A percentile compares a stretch with the other conserved stretches of the same genome.
Conservation (phyloP, 2,329 filamentous ascomycete genomes). For the Blumeriella jaapii region DNA sequence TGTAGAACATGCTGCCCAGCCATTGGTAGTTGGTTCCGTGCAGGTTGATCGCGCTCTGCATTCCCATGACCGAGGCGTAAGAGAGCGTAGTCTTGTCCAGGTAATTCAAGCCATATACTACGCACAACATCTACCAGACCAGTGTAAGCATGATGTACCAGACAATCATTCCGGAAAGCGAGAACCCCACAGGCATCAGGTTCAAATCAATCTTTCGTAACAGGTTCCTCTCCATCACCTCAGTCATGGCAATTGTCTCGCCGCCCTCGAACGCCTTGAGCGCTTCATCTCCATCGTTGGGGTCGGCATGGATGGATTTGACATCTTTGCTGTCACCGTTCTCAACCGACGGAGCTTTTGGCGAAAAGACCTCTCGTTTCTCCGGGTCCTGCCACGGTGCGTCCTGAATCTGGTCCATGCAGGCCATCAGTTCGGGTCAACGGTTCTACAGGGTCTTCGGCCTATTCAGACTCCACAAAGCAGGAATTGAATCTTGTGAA, state of each 20-base stretch:
- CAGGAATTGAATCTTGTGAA: too few species aligned
- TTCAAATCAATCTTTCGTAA: constrained; percentile 36
- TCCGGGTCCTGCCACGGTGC: constrained; percentile 11
- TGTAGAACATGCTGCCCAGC: constrained; percentile 37
- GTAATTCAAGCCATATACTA: constrained; percentile 47
- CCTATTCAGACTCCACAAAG: too few species aligned
- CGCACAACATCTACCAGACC: constrained; percentile 37
- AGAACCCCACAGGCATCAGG: constrained; percentile 33
- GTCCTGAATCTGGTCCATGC: constrained; percentile 13
- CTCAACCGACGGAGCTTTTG: constrained; percentile 11
- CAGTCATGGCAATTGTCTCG: constrained; percentile 28
- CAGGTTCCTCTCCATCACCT: constrained; percentile 31
- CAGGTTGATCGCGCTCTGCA: constrained; percentile 33
- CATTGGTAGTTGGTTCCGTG: constrained; percentile 33
- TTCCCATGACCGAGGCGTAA: constrained; percentile 39
- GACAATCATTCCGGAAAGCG: too few species aligned
- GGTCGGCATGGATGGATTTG: constrained; percentile 28
- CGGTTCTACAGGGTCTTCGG: too few species aligned
- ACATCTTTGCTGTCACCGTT: constrained; percentile 15
- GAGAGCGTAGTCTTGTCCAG: constrained; percentile 38
- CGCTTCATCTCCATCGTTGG: constrained; percentile 33
- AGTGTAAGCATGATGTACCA: too few species aligned
- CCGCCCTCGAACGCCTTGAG: constrained; percentile 32
- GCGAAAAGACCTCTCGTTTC: constrained; percentile 9
- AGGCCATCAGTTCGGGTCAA: too few species aligned